phyloP scores from a whole-genome alignment of 345 rosid species.

The Combretum micranthum region DNA sequence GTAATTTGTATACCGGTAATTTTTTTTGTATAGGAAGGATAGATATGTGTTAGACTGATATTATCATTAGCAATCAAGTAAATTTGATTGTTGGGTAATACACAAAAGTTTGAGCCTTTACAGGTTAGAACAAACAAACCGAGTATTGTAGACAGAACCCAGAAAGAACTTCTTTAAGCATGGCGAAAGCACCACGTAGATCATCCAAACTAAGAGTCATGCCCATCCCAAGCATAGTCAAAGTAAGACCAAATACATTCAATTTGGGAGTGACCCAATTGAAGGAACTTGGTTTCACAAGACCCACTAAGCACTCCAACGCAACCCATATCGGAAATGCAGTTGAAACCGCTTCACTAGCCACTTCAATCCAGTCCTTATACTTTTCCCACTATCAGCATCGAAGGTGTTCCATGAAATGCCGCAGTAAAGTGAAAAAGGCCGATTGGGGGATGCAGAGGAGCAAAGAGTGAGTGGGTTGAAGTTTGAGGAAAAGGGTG shows the following conservation, averaged over 20 bases:
- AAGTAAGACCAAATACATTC: slow-evolving; percentile 56
- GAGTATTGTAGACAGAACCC: slow-evolving; percentile 83
- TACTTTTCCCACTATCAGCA: slow-evolving; percentile 19
- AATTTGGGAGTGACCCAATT: slow-evolving; percentile 69
- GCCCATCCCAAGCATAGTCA: slow-evolving; percentile 95
- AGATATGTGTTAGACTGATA: too few species aligned
- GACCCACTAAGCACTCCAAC: slow-evolving; percentile 67
- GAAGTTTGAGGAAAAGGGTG: too few species aligned
- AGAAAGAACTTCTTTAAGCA: slow-evolving; percentile 74
- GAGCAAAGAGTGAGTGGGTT: too few species aligned
- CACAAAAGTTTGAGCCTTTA: not conserved
- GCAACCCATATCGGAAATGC: slow-evolving; percentile 90
- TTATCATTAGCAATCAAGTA: not conserved
- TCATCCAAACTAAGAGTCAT: slow-evolving; percentile 87
- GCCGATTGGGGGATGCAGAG: too few species aligned
- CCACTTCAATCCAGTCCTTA: slow-evolving; percentile 60
- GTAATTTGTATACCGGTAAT: too few species aligned
- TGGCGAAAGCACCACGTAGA: slow-evolving; percentile 67
- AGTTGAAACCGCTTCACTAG: slow-evolving; percentile 58
- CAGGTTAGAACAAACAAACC: slow-evolving; percentile 32
- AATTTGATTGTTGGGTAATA: too few species aligned
- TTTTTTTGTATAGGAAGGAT: too few species aligned
- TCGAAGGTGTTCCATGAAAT: slow-evolving; percentile 42
- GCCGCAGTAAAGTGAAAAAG: slow-evolving; percentile 34
- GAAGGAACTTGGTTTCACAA: slow-evolving; percentile 56